Percentiles rank a stretch among this genome's conserved stretches.
Evolutionary conservation across 2,329 filamentous ascomycete genomes (phyloP).

Genomic region (Teratosphaeria nubilosa): DNA sequence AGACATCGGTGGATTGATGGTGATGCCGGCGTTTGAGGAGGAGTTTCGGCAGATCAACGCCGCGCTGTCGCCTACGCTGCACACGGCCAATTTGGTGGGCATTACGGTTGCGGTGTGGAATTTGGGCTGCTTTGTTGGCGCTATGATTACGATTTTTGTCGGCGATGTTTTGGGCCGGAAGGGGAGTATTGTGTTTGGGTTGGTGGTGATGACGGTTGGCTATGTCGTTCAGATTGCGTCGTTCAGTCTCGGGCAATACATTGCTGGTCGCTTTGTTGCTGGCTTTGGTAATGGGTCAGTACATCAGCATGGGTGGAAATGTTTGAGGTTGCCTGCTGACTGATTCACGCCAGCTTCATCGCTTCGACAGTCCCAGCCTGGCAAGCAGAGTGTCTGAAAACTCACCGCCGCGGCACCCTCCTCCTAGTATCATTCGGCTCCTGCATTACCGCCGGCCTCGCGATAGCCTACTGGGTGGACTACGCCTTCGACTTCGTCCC

Average conservation of each 20-base stretch:
- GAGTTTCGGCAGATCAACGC: constrained; percentile 34
- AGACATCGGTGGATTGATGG: constrained; percentile 46
- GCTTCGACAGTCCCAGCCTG: constrained; percentile 35
- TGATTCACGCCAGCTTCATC: constrained; percentile 22
- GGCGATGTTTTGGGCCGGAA: constrained; percentile 50
- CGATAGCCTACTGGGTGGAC: constrained; percentile 32
- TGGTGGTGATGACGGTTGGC: constrained; percentile 47
- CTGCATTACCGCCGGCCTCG: constrained; percentile 35
- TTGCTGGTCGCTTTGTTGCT: constrained; percentile 43
- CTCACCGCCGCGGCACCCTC: constrained; percentile 36
- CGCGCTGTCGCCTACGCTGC: constrained; percentile 23
- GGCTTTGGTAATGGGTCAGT: constrained; percentile 30
- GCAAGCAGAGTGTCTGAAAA: constrained; percentile 39
- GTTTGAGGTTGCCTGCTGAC: neutral
- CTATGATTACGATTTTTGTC: constrained; percentile 33
- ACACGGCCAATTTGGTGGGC: constrained; percentile 30
- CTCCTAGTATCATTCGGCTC: constrained; percentile 40
- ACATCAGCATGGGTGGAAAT: neutral
- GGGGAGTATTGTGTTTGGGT: constrained; percentile 48
- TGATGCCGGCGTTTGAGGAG: constrained; percentile 50
- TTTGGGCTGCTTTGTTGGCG: constrained; percentile 37
- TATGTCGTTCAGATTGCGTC: constrained; percentile 49
- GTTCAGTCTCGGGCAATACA: constrained; percentile 35
- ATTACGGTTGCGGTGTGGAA: constrained; percentile 31
- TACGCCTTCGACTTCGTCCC: constrained; percentile 17